These are phyloP conservation scores for Tetradesmus obliquus DNA, from an alignment of 139 green algal genomes.

Conservation along the genomic window DNA sequence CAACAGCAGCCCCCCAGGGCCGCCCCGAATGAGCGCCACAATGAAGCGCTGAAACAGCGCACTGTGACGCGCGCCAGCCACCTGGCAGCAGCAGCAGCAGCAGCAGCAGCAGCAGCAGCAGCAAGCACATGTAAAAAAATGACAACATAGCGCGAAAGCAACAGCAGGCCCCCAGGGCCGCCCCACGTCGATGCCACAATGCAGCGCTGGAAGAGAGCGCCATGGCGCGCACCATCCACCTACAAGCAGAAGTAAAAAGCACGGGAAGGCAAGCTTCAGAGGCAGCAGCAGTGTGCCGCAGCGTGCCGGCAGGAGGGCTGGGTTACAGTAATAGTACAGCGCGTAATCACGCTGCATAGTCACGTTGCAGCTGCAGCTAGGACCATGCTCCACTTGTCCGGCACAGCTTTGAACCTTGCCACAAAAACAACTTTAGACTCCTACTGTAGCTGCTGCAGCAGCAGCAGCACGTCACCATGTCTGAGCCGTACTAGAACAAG, in stretches of 20 bases:
- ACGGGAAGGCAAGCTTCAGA: background rate
- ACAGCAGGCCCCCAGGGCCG: slow-evolving; percentile 79
- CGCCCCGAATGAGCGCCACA: slow-evolving; percentile 88
- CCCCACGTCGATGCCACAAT: slow-evolving; percentile 92
- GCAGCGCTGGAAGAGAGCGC: slow-evolving; percentile 92
- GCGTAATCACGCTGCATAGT: no score
- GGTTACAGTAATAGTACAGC: no score
- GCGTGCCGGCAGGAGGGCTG: background rate
- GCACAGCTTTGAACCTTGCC: no score
- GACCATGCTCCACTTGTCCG: no score
- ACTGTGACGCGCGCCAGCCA: slow-evolving; percentile 87
- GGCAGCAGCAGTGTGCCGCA: background rate
- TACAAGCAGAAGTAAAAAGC: background rate
- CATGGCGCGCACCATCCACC: slow-evolving; percentile 87
- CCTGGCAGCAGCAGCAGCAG: slow-evolving; percentile 7
- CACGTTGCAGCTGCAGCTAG: no score
- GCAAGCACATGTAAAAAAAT: background rate
- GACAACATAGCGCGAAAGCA: no score
- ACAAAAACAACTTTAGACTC: no score
- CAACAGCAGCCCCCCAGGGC: slow-evolving; percentile 77
- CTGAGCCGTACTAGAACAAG: no score
- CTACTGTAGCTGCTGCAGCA: no score
- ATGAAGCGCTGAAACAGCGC: slow-evolving; percentile 95
- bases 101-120: background rate
- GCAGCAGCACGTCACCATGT: no score